Conservation (phyloP, 148 eudicot genomes). For the Polygonum maritimum region DNA sequence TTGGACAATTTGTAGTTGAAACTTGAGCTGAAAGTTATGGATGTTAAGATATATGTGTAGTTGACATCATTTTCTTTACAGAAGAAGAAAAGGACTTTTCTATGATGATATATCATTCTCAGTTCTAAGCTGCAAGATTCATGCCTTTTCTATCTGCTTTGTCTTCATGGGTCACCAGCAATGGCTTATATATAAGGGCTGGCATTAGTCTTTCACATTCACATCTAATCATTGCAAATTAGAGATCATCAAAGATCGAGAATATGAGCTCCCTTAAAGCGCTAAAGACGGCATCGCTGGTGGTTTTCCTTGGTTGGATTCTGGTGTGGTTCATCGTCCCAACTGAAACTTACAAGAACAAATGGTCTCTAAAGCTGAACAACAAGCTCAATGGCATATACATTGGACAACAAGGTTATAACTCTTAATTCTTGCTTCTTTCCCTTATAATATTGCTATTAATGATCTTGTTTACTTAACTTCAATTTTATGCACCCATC, state of each 20-base stretch:
- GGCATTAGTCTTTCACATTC: not conserved
- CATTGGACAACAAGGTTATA: conserved; percentile 10
- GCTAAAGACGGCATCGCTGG: conserved; percentile 21
- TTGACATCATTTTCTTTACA: not conserved
- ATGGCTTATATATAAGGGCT: not conserved
- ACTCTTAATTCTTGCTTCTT: not conserved
- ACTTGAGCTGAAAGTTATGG: not conserved
- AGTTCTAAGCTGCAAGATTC: conserved; percentile 6
- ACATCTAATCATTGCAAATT: not conserved
- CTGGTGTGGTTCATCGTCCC: conserved; percentile 56
- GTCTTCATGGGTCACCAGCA: conserved; percentile 6
- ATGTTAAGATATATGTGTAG: not conserved
- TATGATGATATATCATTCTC: not conserved
- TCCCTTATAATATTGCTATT: not conserved
- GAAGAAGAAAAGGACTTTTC: conserved; percentile 1
- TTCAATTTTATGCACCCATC: not conserved
- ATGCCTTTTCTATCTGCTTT: conserved; percentile 1
- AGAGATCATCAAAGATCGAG: not conserved
- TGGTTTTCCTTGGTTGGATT: conserved; percentile 44
- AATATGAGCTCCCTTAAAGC: not conserved
- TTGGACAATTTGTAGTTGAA: not conserved
- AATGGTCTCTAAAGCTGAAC: conserved; percentile 39
- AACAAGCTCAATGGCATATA: not conserved
- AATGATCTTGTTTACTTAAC: not conserved
- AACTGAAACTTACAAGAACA: conserved; percentile 33